Conservation (phyloP, 495 filamentous ascomycete genomes). For the Tuber melanosporum region DNA sequence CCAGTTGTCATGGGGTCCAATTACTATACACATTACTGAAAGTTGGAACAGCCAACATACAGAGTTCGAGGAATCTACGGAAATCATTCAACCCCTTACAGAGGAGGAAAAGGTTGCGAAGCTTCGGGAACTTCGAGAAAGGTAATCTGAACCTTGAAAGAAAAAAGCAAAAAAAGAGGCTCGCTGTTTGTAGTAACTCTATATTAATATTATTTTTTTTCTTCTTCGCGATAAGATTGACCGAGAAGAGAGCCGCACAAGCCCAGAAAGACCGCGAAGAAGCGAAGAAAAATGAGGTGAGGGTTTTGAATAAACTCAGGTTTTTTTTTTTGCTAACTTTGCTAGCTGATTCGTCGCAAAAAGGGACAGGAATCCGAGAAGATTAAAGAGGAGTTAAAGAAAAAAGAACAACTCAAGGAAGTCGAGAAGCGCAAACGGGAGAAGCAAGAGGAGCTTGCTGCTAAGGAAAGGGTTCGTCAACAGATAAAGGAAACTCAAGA, state of each 20-base stretch:
- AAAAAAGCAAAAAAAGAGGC: no score
- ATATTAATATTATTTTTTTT: no score
- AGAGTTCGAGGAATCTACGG: constrained; percentile 90
- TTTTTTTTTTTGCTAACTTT: constrained; percentile 8
- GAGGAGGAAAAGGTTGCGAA: constrained; percentile 81
- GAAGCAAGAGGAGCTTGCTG: constrained; percentile 78
- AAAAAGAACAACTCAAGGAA: constrained; percentile 85
- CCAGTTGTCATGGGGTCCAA: background rate
- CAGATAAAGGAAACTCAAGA: constrained; percentile 89
- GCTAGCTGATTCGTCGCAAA: constrained; percentile 55
- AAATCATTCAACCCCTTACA: constrained; percentile 82
- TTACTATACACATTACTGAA: background rate
- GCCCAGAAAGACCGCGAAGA: constrained; percentile 71
- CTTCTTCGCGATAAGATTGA: constrained; percentile 44
- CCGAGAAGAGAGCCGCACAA: constrained; percentile 65
- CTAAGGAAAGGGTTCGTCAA: constrained; percentile 79
- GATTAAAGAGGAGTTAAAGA: constrained; percentile 71
- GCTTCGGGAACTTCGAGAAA: constrained; percentile 66
- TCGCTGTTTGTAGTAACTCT: constrained; percentile 7
- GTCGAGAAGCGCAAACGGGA: constrained; percentile 75
- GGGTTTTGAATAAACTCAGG: background rate
- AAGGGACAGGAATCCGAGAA: constrained; percentile 71
- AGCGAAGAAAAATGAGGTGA: constrained; percentile 81
- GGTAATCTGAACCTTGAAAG: constrained; percentile 31
- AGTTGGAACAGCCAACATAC: constrained; percentile 57